Evolutionary conservation across 352 stramenopile species (phyloP), one percentile per base, ranked within the genome.

Genomic region (Phytophthora tubulina): DNA sequence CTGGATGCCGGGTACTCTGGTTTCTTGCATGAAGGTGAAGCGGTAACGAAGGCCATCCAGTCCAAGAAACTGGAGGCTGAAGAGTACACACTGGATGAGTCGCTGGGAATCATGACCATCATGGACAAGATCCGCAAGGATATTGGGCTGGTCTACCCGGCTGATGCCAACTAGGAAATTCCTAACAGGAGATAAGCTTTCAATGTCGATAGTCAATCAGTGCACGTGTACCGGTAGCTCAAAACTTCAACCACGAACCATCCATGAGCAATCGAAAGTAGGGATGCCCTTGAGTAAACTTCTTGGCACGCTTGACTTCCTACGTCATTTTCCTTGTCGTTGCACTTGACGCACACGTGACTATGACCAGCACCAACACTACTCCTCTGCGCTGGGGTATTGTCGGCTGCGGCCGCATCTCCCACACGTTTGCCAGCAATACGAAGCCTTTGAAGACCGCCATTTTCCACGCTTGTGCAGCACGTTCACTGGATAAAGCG

Each of bases 1-100:
- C 63, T 75, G 3, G 75, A 74, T 38, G 84, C 74, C 15, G 86
- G 88, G 38, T 92, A 81, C 30, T 70, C 76, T 17, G 84, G 87
- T 9, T 93, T 97, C 49, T 60, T 73, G 15, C 95, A 94, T 69
- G 89, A 97, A 73, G 86, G 78, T 3, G 78, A 85, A 56, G 82
- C 86, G 2, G 86, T 95, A 9, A 79, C 76, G 1, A 63, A 84
- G 27, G 83, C 84, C 4, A 87, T 97, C 44, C 63, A 79, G 68
- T 71, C 70, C 44, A 75, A 84, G 53, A 58, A 85, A 21, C 76
- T 60, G 6, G 76, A 95, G 63, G 65, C 5, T 48, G 36, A 52
- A 52, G 75, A 86, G 39, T 90, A 89, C 49, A 68, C 84, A n/a
- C 75, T 76, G 55, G 55, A 77, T 15, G 82, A 92, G 33, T 89